Evolutionary conservation across 345 rosid species (phyloP).

Genomic region (Crucihimalaya himalaica): DNA sequence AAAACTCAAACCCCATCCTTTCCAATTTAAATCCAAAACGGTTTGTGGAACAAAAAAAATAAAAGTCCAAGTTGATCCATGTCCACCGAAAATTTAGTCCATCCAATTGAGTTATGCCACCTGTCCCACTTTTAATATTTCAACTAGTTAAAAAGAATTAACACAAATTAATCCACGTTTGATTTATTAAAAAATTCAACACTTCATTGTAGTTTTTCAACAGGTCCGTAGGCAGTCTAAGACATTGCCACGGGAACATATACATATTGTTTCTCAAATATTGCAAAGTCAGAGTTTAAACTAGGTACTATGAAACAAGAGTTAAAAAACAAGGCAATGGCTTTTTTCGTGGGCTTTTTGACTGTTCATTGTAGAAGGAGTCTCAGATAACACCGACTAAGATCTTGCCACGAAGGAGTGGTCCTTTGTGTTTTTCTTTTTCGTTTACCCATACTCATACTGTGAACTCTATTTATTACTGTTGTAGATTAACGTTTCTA

Average conservation of each 20-base stretch:
- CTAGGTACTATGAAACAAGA: not conserved
- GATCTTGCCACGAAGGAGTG: constrained; percentile 5
- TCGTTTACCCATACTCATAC: not conserved
- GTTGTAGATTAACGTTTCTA: not conserved
- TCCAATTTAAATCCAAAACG: no score
- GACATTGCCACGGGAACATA: not conserved
- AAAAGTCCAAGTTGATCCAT: no score
- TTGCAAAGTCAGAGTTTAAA: not conserved
- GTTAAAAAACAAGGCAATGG: not conserved
- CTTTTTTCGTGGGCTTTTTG: not conserved
- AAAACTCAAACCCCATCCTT: no score
- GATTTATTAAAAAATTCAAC: no score
- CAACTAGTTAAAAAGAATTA: no score
- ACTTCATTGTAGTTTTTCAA: no score
- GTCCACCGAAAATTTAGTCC: no score
- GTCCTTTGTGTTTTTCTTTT: not conserved
- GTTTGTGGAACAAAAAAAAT: no score
- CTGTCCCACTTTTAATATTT: no score
- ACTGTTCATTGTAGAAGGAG: not conserved
- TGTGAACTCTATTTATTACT: not conserved
- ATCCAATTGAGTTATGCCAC: no score
- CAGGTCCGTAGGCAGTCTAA: no score
- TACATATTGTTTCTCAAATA: not conserved
- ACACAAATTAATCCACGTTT: no score
- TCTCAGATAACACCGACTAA: not conserved